Conservation (phyloP, 1,139 yeast species). For the Taphrina deformans region DNA sequence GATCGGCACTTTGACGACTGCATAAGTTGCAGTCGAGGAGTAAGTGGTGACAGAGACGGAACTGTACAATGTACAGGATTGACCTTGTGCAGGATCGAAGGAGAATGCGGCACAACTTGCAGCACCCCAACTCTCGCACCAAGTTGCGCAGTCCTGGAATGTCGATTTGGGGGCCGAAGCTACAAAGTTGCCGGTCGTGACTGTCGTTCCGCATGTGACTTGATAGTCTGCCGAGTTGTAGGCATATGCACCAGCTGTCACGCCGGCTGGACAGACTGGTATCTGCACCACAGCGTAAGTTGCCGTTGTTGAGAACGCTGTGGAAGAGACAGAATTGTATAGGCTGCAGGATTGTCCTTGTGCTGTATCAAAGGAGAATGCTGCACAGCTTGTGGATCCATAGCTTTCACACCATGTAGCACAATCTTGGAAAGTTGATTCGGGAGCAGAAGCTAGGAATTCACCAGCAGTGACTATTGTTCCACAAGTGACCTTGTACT, state of each 20-base stretch:
- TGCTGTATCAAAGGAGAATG: neutral
- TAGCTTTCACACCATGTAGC: neutral
- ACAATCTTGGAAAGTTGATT: neutral
- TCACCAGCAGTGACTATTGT: neutral
- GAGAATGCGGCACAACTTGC: neutral
- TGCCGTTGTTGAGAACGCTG: neutral
- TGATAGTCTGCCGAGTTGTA: neutral
- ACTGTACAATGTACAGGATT: neutral
- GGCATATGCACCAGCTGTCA: neutral
- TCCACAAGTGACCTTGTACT: neutral
- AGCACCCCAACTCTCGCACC: slow-evolving; percentile 4
- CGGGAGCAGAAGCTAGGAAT: neutral
- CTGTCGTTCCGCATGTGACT: neutral
- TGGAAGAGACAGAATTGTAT: neutral
- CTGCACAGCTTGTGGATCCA: neutral
- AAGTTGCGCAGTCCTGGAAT: neutral
- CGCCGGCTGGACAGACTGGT: neutral
- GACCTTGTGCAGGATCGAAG: neutral
- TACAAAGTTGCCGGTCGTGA: neutral
- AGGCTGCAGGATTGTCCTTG: neutral
- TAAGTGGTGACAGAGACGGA: neutral
- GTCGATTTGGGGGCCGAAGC: neutral
- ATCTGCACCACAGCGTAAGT: neutral
- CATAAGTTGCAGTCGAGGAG: neutral
- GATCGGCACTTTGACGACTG: neutral